Evolutionary conservation across 202 grass and related monocot genomes (phyloP).

Genomic region (Bolboschoenoplectus hybrid): DNA sequence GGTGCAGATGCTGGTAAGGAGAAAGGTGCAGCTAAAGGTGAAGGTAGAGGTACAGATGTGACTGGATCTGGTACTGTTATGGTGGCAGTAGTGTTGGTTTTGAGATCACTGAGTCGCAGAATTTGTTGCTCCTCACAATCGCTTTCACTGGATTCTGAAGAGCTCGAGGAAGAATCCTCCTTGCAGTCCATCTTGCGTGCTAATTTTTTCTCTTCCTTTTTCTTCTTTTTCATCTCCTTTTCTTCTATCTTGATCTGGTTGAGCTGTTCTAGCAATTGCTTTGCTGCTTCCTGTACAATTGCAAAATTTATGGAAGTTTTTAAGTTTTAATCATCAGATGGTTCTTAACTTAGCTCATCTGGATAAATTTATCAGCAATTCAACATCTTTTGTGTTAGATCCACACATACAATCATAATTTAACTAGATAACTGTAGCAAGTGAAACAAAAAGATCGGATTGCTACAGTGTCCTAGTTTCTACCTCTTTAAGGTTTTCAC

Average conservation of each 20-base stretch:
- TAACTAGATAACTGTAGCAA: neutral
- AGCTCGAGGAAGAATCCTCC: constrained; percentile 50
- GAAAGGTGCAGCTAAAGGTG: neutral
- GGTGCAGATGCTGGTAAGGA: neutral
- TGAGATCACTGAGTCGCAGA: constrained; percentile 31
- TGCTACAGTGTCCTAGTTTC: neutral
- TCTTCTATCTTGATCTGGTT: constrained; percentile 53
- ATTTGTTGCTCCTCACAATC: constrained; percentile 47
- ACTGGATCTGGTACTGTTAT: constrained; percentile 21
- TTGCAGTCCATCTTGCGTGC: constrained; percentile 23
- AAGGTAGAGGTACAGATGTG: neutral
- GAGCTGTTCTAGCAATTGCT: constrained; percentile 59
- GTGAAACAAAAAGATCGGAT: neutral
- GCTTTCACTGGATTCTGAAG: constrained; percentile 65
- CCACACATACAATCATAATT: neutral
- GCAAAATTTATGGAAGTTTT: neutral
- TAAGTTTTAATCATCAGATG: neutral
- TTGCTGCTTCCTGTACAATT: constrained; percentile 58
- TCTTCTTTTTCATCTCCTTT: constrained; percentile 47
- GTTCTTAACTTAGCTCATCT: neutral
- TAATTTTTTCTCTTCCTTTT: constrained; percentile 50
- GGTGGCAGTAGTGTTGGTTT: constrained; percentile 40
- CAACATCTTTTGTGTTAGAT: neutral
- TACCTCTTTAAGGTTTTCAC: constrained; percentile 5
- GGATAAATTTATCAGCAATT: neutral